A percentile compares a stretch with the other conserved stretches of the same genome.
These are phyloP conservation scores for Sesbania bispinosa DNA, from an alignment of 306 rosid genomes.

Conservation along the genomic window DNA sequence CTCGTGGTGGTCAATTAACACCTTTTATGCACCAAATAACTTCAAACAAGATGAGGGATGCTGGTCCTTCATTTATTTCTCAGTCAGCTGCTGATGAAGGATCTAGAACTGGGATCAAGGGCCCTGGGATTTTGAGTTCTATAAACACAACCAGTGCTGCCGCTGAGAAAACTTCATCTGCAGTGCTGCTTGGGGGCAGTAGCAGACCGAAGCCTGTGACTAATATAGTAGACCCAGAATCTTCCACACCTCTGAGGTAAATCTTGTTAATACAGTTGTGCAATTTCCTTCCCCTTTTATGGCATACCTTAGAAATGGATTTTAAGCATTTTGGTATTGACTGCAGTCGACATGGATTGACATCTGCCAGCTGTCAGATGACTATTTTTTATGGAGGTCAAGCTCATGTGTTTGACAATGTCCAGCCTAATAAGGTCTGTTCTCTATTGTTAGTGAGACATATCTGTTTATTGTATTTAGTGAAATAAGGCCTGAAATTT, in stretches of 20 bases:
- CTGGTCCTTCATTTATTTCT: conserved; percentile 72
- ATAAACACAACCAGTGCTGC: conserved; percentile 42
- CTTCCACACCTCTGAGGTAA: conserved; percentile 61
- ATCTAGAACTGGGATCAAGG: conserved; percentile 93
- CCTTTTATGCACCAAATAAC: conserved; percentile 61
- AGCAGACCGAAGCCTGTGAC: conserved; percentile 59
- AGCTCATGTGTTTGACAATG: conserved; percentile 96
- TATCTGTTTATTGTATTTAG: conserved; percentile 1
- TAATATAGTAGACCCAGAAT: conserved; percentile 48
- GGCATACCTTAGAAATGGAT: conserved; percentile 24
- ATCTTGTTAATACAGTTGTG: background rate
- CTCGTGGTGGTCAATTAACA: conserved; percentile 53
- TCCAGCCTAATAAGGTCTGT: conserved; percentile 89
- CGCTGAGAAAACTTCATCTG: conserved; percentile 61
- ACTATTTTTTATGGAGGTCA: conserved; percentile 97
- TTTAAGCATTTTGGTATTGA: conserved; percentile 26
- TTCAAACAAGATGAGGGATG: conserved; percentile 68
- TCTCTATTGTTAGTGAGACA: conserved; percentile 15
- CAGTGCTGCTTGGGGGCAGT: conserved; percentile 49
- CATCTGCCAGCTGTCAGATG: conserved; percentile 81
- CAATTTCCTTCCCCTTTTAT: background rate
- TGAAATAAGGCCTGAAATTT: background rate
- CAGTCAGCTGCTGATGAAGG: conserved; percentile 97
- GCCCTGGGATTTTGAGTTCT: conserved; percentile 75
- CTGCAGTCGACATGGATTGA: conserved; percentile 65